Percentiles rank a stretch among this genome's conserved stretches.
phyloP scores from a whole-genome alignment of 805 yeast species.

The Candida pseudofarinosa region DNA sequence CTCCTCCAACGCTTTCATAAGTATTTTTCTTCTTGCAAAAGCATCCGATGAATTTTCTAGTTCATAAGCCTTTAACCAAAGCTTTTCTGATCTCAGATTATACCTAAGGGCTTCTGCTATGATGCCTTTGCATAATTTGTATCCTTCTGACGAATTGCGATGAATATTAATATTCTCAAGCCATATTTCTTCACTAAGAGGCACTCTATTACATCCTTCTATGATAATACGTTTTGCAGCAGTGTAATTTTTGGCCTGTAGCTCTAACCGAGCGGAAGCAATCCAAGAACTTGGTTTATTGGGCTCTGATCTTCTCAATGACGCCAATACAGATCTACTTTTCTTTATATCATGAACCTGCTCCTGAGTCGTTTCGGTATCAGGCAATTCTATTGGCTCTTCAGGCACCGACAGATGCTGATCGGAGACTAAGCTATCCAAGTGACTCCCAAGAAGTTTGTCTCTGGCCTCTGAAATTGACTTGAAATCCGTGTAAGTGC shows the following conservation, averaged over 20 bases:
- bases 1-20: constrained; percentile 68
- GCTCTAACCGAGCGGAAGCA: constrained; percentile 78
- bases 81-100: constrained; percentile 50
- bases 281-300: constrained; percentile 77
- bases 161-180: constrained; percentile 70
- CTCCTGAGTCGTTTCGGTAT: constrained; percentile 11
- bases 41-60: constrained; percentile 52
- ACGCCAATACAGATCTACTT: constrained; percentile 57
- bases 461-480: constrained; percentile 64
- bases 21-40: constrained; percentile 49
- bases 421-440: constrained; percentile 36
- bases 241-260: constrained; percentile 49
- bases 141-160: constrained; percentile 34
- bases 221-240: constrained; percentile 58
- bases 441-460: constrained; percentile 49
- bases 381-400: constrained; percentile 31
- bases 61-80: constrained; percentile 73
- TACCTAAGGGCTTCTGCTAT: constrained; percentile 62
- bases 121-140: constrained; percentile 49
- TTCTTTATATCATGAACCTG: constrained; percentile 55
- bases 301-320: constrained; percentile 71
- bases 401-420: constrained; percentile 19
- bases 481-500: constrained; percentile 40
- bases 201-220: constrained; percentile 73
- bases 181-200: constrained; percentile 74